Evolutionary conservation across 371 early-diverging fungal genomes (phyloP).

Genomic region (Mucor velutinosus): DNA sequence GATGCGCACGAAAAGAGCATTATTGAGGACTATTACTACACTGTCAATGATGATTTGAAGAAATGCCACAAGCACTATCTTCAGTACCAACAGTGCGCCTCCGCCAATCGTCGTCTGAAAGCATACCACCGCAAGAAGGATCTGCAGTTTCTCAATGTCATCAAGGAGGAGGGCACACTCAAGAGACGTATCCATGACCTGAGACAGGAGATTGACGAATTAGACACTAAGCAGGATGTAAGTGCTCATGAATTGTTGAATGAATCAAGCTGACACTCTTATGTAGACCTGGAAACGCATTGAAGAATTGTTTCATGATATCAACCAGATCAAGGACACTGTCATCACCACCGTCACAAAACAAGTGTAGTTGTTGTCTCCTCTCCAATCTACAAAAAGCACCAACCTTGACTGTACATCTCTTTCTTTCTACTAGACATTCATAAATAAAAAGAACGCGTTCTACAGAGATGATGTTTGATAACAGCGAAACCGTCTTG

Average conservation of each 20-base stretch:
- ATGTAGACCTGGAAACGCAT: neutral
- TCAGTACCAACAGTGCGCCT: neutral
- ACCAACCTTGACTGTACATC: neutral
- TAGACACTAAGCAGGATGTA: neutral
- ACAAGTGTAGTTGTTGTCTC: neutral
- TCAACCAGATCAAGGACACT: neutral
- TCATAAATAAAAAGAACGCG: neutral
- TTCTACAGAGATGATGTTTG: slow-evolving; percentile 2
- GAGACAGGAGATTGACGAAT: neutral
- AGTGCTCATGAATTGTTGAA: neutral
- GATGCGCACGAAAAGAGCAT: neutral
- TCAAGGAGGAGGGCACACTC: neutral
- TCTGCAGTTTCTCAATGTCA: neutral
- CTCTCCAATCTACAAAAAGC: neutral
- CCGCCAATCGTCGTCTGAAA: neutral
- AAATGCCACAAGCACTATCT: neutral
- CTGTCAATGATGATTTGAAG: neutral
- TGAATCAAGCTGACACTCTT: neutral
- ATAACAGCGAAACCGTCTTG: slow-evolving; percentile 2
- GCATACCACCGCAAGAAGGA: neutral
- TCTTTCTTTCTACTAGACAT: neutral
- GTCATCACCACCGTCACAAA: neutral
- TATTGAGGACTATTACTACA: neutral
- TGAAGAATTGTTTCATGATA: neutral
- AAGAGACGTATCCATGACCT: neutral